A percentile compares a stretch with the other conserved stretches of the same genome.
Evolutionary conservation across 805 yeast species (phyloP).

Genomic region (Lipomyces sp.): DNA sequence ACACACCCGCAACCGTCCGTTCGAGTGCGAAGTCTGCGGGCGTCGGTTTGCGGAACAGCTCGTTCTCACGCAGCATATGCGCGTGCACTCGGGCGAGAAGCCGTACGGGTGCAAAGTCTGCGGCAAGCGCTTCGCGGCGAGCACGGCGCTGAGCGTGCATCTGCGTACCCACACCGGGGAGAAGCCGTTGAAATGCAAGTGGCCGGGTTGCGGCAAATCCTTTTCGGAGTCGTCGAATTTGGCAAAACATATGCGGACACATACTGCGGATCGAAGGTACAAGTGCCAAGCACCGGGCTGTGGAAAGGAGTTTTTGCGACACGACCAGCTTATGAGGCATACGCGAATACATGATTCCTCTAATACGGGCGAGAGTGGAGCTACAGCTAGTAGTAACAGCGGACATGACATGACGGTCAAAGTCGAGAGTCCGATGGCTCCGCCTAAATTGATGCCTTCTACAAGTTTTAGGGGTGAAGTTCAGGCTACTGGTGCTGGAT

Average conservation of each 20-base stretch:
- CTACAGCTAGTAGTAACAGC: too few species aligned
- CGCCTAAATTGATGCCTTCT: too few species aligned
- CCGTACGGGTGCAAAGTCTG: conserved; percentile 76
- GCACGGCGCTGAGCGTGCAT: conserved; percentile 80
- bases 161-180: conserved; percentile 85
- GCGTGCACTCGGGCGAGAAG: conserved; percentile 86
- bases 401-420: too few species aligned
- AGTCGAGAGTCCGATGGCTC: too few species aligned
- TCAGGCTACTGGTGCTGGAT: too few species aligned
- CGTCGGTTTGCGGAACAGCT: conserved; percentile 72
- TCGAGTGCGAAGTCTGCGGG: conserved; percentile 64
- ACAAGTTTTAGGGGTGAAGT: too few species aligned
- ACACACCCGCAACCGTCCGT: conserved; percentile 84
- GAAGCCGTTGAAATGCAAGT: conserved; percentile 75
- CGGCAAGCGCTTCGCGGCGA: conserved; percentile 74
- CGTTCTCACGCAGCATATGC: conserved; percentile 73
- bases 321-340: conserved; percentile 34
- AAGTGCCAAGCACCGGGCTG: conserved; percentile 31
- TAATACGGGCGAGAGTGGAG: too few species aligned
- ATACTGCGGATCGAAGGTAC: conserved; percentile 39
- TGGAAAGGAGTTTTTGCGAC: conserved; percentile 29
- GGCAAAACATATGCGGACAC: conserved; percentile 83
- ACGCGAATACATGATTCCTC: conserved; percentile 27
- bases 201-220: conserved; percentile 75
- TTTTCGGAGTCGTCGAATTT: conserved; percentile 88